Evolutionary conservation across 2,329 filamentous ascomycete genomes (phyloP), one percentile per base, ranked within the genome.

Genomic region (Falciphora oryzae): DNA sequence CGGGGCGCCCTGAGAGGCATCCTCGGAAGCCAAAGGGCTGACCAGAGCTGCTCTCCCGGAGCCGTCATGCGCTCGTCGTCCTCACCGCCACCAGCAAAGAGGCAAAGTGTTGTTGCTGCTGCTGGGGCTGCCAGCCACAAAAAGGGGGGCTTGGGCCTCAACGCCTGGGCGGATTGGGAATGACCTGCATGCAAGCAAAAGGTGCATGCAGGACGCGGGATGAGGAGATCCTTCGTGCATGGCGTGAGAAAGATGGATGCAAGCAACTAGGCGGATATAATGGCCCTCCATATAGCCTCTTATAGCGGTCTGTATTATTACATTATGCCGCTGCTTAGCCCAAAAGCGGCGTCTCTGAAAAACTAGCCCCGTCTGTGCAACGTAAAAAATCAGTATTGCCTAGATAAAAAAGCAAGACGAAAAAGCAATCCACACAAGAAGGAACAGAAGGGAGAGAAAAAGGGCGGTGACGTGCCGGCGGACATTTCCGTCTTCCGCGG

Each of bases 121-220:
- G 29, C 57, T 29, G 25, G 57, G 27, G 13, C 10, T 28, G 18
- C 27, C 57, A 58, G 25, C 27, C 25, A 58, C 27, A 58, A 31
- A 58, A 57, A 27, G 57, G 57, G 25, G 57, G 10, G 57, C 57
- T 58, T 58, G 57, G 57, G 57, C 57, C 18, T 58, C 57, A 58
- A 58, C 57, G 57, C 25, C 56, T 28, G 27, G 25, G 57, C 57
- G 13, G 13, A 28, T 58, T 29, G 16, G 57, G 57, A 28, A 28
- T 53, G 44, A 53, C 44, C 18, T 53, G 44, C 57, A 58, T 58
- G 57, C 57, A 18, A 29, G 57, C 57, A 28, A 58, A 57, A 18
- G 57, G 57, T 28, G 57, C 25, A 58, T 58, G 57, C 27, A 16
- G 27, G 13, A 58, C 25, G 27, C 57, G 25, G 57, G 27, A 58